Conservation (phyloP, 768 basidiomycete genomes). For the Mycena galericulata region DNA sequence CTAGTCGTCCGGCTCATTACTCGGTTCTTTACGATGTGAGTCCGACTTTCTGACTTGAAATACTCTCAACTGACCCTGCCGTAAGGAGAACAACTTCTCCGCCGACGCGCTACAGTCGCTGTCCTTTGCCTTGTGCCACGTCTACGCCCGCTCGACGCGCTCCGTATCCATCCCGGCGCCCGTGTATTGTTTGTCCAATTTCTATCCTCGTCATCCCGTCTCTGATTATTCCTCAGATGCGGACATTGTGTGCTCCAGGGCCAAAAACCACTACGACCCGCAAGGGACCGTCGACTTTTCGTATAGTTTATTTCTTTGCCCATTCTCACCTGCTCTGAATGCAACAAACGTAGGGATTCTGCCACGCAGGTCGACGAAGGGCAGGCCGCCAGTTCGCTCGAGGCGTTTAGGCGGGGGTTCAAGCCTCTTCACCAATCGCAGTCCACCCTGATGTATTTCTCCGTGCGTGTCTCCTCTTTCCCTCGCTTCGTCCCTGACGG, state of each 20-base stretch:
- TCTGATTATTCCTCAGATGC: conserved; percentile 53
- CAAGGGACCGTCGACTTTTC: conserved; percentile 67
- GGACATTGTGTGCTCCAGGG: conserved; percentile 76
- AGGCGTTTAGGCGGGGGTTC: conserved; percentile 65
- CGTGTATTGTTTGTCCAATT: conserved; percentile 29
- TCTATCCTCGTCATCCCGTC: not conserved
- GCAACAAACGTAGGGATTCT: too few relatives aligned
- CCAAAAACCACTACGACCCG: conserved; percentile 86
- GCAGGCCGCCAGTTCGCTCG: conserved; percentile 55
- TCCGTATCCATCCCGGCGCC: conserved; percentile 36
- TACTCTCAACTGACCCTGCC: not conserved
- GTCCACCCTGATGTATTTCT: conserved; percentile 70
- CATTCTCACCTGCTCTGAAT: too few relatives aligned
- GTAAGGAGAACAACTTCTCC: conserved; percentile 58
- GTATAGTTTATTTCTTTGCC: too few relatives aligned
- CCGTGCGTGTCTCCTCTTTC: conserved; percentile 31
- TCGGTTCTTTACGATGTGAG: conserved; percentile 44
- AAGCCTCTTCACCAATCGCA: conserved; percentile 66
- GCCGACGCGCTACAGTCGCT: conserved; percentile 72
- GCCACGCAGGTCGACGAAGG: conserved; percentile 59
- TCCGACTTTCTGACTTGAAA: not conserved
- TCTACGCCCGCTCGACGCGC: conserved; percentile 35
- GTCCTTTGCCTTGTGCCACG: conserved; percentile 77
- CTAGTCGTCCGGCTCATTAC: conserved; percentile 46
- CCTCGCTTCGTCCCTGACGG: not conserved